Conservation (phyloP, 1,284 basidiomycete species). For the Leccinum ponderosum region DNA sequence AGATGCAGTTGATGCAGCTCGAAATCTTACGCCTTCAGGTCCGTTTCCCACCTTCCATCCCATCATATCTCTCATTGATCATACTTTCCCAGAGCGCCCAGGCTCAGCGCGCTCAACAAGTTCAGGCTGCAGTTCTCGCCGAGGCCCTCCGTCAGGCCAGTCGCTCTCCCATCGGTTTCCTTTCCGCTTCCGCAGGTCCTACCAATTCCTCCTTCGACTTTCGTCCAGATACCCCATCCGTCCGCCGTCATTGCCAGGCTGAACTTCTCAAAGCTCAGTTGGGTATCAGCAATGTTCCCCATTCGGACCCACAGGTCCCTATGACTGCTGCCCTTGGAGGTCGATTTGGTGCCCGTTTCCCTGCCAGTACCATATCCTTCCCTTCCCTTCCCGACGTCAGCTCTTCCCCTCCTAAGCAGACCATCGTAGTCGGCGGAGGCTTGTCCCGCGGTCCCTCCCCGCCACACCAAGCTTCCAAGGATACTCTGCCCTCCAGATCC, state of each 20-base stretch:
- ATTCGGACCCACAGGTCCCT: slow-evolving; percentile 46
- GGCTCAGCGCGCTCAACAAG: slow-evolving; percentile 39
- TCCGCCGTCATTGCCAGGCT: slow-evolving; percentile 64
- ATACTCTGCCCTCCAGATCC: slow-evolving; percentile 61
- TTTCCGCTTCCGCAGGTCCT: slow-evolving; percentile 73
- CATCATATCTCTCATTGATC: background rate
- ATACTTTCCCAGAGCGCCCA: slow-evolving; percentile 33
- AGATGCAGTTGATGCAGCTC: slow-evolving; percentile 81
- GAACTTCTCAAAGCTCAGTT: slow-evolving; percentile 63
- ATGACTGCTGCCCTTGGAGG: slow-evolving; percentile 80
- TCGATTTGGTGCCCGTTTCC: slow-evolving; percentile 63
- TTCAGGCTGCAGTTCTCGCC: slow-evolving; percentile 49
- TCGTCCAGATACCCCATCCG: slow-evolving; percentile 50
- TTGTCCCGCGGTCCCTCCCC: slow-evolving; percentile 58
- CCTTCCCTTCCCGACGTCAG: slow-evolving; percentile 39
- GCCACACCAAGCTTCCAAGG: slow-evolving; percentile 39
- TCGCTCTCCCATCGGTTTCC: slow-evolving; percentile 49
- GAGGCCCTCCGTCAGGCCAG: slow-evolving; percentile 65
- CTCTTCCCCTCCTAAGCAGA: slow-evolving; percentile 55
- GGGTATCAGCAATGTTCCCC: slow-evolving; percentile 35
- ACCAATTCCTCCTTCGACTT: slow-evolving; percentile 61
- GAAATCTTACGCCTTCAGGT: slow-evolving; percentile 80
- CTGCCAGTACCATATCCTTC: slow-evolving; percentile 43
- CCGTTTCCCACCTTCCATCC: slow-evolving; percentile 22
- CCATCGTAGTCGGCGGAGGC: slow-evolving; percentile 71